These are phyloP conservation scores for Anthracocystis setariae DNA, from an alignment of 1,284 basidiomycete species.

Conservation along the genomic window DNA sequence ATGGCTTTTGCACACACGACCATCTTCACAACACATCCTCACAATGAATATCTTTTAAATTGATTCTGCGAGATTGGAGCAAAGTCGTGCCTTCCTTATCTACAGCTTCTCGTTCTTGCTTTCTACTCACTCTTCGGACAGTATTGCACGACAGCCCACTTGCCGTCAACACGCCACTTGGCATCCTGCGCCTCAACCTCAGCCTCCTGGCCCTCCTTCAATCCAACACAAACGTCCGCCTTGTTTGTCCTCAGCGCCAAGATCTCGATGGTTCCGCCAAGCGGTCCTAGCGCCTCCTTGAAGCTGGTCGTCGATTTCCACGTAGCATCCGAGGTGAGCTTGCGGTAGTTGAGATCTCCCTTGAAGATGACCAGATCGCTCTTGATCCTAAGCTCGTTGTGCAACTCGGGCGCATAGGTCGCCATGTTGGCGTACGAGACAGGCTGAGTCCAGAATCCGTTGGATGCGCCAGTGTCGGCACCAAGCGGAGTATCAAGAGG, in stretches of 20 bases:
- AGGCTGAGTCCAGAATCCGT: slow-evolving; percentile 62
- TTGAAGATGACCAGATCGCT: slow-evolving; percentile 90
- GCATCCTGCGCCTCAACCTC: slow-evolving; percentile 50
- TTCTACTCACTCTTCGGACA: slow-evolving; percentile 32
- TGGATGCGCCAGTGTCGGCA: slow-evolving; percentile 39
- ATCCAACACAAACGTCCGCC: slow-evolving; percentile 74
- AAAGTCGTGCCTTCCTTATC: neutral
- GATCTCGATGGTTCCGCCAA: slow-evolving; percentile 79
- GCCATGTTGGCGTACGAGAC: slow-evolving; percentile 57
- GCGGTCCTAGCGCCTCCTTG: slow-evolving; percentile 77
- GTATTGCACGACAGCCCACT: slow-evolving; percentile 60
- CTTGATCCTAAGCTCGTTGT: slow-evolving; percentile 72
- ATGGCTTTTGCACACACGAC: too few species aligned
- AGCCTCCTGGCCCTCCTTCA: slow-evolving; percentile 51
- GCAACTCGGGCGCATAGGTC: slow-evolving; percentile 73
- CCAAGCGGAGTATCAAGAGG: slow-evolving; percentile 77
- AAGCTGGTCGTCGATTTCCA: slow-evolving; percentile 89
- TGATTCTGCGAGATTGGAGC: neutral
- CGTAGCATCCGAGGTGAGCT: slow-evolving; percentile 85
- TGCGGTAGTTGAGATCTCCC: slow-evolving; percentile 79
- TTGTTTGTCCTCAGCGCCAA: slow-evolving; percentile 92
- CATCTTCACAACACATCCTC: too few species aligned
- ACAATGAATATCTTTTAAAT: neutral
- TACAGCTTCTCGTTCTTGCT: neutral
- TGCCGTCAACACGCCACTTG: slow-evolving; percentile 61